These are phyloP conservation scores for Colletotrichum neosansevieriae DNA, from an alignment of 2,329 filamentous ascomycete genomes.

Conservation along the genomic window DNA sequence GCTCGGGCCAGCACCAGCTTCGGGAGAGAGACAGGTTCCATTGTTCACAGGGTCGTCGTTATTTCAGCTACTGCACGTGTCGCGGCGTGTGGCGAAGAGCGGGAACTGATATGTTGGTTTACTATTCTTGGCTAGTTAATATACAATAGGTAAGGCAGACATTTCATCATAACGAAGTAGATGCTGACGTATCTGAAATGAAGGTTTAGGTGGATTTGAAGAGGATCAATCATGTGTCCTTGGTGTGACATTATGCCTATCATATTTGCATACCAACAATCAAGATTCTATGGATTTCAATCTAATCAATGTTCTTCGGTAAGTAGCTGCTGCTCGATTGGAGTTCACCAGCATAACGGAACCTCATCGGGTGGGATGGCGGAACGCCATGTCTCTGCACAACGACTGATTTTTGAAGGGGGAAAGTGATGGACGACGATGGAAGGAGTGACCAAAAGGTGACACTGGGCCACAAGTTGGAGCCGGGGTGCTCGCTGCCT, in stretches of 20 bases:
- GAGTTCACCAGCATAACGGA: too few relatives aligned
- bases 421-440: conserved; percentile 34
- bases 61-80: conserved; percentile 4
- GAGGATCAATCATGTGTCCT: too few relatives aligned
- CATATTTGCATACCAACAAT: too few relatives aligned
- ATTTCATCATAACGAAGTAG: too few relatives aligned
- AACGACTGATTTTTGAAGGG: neutral
- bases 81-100: conserved; percentile 11
- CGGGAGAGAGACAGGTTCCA: neutral
- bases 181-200: too few relatives aligned
- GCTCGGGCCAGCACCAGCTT: conserved; percentile 4
- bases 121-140: neutral
- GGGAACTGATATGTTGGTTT: neutral
- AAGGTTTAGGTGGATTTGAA: neutral
- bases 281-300: too few relatives aligned
- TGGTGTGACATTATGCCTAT: too few relatives aligned
- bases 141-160: too few relatives aligned
- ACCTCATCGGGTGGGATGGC: too few relatives aligned
- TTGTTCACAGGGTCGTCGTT: neutral
- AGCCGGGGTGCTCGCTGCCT: conserved; percentile 17
- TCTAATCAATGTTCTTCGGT: too few relatives aligned
- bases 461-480: conserved; percentile 27
- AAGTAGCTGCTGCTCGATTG: too few relatives aligned
- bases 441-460: conserved; percentile 19
- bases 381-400: neutral